Conservation (phyloP, 2,329 filamentous ascomycete genomes). For the Cephalotrichum gorgonifer region DNA sequence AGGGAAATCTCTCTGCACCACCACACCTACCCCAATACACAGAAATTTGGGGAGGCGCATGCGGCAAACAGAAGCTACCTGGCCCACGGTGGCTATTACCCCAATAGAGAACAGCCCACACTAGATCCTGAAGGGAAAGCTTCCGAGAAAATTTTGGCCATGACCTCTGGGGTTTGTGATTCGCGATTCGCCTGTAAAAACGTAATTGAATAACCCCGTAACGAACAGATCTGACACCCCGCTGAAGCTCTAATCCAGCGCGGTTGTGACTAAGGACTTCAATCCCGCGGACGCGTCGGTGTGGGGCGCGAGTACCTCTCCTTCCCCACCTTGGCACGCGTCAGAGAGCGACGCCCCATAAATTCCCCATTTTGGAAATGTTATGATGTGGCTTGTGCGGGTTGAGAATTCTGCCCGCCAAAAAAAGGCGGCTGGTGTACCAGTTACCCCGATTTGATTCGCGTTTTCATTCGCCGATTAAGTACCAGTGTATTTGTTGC, state of each 20-base stretch:
- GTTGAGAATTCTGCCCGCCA: background rate
- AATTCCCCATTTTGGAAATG: constrained; percentile 5
- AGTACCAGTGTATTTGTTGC: background rate
- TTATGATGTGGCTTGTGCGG: constrained; percentile 3
- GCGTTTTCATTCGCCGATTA: constrained; percentile 1
- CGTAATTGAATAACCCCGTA: too few species aligned
- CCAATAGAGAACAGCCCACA: background rate
- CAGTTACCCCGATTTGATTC: background rate
- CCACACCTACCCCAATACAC: background rate
- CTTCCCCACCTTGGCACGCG: background rate
- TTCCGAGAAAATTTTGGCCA: too few species aligned
- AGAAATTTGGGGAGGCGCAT: background rate
- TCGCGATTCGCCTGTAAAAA: too few species aligned
- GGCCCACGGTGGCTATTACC: too few species aligned
- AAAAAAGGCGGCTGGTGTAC: background rate
- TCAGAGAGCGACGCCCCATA: background rate
- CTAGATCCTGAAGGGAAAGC: too few species aligned
- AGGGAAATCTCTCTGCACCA: constrained; percentile 9
- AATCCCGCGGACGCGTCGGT: too few species aligned
- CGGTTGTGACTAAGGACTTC: too few species aligned
- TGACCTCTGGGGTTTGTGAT: too few species aligned
- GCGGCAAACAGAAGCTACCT: too few species aligned
- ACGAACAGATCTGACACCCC: too few species aligned
- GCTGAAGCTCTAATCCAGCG: too few species aligned
- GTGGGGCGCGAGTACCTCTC: background rate